phyloP scores from a whole-genome alignment of 108 stramenopile species.

The Skeletonema costatum region DNA sequence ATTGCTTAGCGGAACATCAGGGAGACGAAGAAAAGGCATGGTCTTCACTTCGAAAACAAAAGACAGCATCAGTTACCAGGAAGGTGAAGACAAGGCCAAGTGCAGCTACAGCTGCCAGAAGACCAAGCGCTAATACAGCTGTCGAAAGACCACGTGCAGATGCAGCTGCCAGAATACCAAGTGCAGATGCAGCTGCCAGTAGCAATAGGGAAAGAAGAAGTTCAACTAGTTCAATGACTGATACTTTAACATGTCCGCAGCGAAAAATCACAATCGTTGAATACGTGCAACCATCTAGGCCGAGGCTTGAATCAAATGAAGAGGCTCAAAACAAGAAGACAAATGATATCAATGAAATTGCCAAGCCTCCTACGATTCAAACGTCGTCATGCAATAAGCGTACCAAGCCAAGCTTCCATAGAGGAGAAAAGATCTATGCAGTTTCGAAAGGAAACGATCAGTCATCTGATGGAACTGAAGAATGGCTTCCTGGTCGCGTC shows the following conservation, averaged over 20 bases:
- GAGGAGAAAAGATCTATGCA: constrained; percentile 12
- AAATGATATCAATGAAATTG: not conserved
- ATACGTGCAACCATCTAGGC: not conserved
- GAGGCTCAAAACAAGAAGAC: not conserved
- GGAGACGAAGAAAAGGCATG: not conserved
- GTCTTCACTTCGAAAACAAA: not conserved
- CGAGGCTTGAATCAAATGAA: not conserved
- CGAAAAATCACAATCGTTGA: not conserved
- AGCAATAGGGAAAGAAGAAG: not conserved
- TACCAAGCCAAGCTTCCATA: not conserved
- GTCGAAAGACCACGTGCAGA: not conserved
- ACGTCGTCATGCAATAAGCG: not conserved
- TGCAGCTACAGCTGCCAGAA: not conserved
- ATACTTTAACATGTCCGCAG: not conserved
- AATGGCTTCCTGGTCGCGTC: constrained; percentile 13
- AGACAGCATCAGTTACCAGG: not conserved
- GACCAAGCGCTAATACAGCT: too few relatives aligned
- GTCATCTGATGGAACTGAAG: not conserved
- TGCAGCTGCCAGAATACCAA: not conserved
- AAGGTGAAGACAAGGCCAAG: too few relatives aligned
- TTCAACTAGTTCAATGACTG: not conserved
- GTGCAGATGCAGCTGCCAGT: not conserved
- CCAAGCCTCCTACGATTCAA: not conserved
- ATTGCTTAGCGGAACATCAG: not conserved
- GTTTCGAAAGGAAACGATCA: not conserved